Base-by-base conservation (phyloP, 331 rosid genomes). In the Spiraea crenata region DNA sequence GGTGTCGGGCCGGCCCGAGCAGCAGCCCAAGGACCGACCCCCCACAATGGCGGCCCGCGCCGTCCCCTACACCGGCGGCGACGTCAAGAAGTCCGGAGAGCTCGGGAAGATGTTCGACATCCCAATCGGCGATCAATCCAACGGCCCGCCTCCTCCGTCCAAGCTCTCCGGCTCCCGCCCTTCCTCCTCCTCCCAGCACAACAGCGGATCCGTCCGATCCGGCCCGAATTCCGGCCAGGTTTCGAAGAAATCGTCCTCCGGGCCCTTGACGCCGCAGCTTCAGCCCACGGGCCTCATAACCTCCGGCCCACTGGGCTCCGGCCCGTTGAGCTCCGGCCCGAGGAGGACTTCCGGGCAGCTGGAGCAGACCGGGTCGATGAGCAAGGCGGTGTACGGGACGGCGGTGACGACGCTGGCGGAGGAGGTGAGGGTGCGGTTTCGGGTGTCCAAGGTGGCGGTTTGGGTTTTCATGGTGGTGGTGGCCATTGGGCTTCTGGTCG, bases 1-100 rank as follows among this genome's bases (percentile, higher is more conserved):
- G 70, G 96, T 95, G 7, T 95, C 98, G 66, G 99, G 99, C 35
- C 86, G 89, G 15, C 98, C 96, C 50, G 99, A 95, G 70, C 96
- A 88, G 67, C 73, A 89, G 70, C 74, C 52, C 34, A 95, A 91
- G 70, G 98, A 91, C 61, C 89, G 90, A 0, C 90, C 34, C 17
- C 99, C 98, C 12, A 87, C 99, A 86, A 89, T 95, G 85, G 79
- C 82, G 13, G 81, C 98, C 20, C 89, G 99, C 48, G 87, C 99
- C 56, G 87, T 85, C 3, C 96, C 96, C 0, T 95, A 95, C 81
- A 95, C 97, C 15, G 99, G 99, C 65, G 98, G 99, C 3, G 99
- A 95, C 90, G 77, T 90, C 0, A 91, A 89, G 81, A 95, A 95
- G 71, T 95, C 99, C 35, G 99, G 98, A 0, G 99, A 95, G 72